phyloP scores from a whole-genome alignment of 352 stramenopile genomes.

The Globisporangium okanoganense region DNA sequence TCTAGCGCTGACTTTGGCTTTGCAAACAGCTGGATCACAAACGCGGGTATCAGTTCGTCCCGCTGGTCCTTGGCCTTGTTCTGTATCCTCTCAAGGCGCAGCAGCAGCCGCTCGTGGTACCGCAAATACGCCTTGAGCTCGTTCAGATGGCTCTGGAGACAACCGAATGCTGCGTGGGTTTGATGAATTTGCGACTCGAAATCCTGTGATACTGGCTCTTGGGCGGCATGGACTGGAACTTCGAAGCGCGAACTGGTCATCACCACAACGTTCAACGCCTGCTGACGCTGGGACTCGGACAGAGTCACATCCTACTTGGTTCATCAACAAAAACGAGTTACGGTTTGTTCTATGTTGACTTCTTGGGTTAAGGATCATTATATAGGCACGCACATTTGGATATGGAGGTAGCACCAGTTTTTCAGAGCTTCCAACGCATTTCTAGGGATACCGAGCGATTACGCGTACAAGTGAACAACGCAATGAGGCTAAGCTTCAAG shows the following conservation, averaged over 20 bases:
- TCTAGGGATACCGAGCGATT: not conserved
- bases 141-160: conserved; percentile 34
- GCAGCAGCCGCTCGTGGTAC: conserved; percentile 41
- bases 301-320: conserved; percentile 6
- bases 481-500: too few species aligned
- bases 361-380: not conserved
- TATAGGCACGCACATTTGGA: conserved; percentile 10
- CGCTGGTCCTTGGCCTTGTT: conserved; percentile 18
- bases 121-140: conserved; percentile 29
- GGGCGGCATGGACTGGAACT: not conserved
- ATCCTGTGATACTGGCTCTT: not conserved
- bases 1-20: conserved; percentile 23
- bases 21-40: conserved; percentile 37
- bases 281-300: not conserved
- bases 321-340: not conserved
- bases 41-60: conserved; percentile 32
- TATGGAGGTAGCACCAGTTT: conserved; percentile 4
- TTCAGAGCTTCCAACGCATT: not conserved
- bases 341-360: not conserved
- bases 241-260: not conserved
- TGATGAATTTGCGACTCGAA: conserved; percentile 33
- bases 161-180: conserved; percentile 39
- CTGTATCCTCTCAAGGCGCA: conserved; percentile 28
- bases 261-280: conserved; percentile 12
- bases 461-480: too few species aligned